Conservation (phyloP, 176 grass and related monocot genomes). For the Otatea glauca region DNA sequence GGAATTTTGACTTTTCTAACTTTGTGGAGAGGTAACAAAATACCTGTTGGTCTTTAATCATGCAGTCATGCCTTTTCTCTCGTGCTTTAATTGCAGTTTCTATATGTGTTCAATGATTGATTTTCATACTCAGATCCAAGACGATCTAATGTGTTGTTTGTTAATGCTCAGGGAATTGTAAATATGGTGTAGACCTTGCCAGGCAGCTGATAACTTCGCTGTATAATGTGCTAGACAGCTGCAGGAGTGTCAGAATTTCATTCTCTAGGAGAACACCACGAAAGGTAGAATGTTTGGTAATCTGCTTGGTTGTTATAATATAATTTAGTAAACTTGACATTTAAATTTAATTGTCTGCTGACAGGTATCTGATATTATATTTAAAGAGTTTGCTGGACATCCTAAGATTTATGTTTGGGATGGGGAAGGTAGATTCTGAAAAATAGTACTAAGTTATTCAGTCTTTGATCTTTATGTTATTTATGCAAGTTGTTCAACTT, state of each 20-base stretch:
- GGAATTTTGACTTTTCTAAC: not conserved
- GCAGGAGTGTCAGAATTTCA: conserved; percentile 87
- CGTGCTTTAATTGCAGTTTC: not conserved
- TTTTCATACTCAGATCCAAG: conserved; percentile 19
- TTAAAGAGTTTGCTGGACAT: conserved; percentile 68
- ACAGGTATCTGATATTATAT: conserved; percentile 70
- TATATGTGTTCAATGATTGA: conserved; percentile 12
- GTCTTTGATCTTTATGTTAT: not conserved
- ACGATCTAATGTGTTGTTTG: conserved; percentile 41
- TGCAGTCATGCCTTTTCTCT: not conserved
- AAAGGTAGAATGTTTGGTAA: conserved; percentile 57
- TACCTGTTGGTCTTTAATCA: conserved; percentile 9
- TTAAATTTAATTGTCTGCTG: conserved; percentile 31
- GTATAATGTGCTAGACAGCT: conserved; percentile 75
- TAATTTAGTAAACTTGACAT: not conserved
- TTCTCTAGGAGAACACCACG: conserved; percentile 82
- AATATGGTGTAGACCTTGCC: conserved; percentile 79
- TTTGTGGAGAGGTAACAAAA: not conserved
- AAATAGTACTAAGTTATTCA: conserved; percentile 25
- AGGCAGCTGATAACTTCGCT: conserved; percentile 67
- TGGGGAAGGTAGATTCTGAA: conserved; percentile 69
- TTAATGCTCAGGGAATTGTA: conserved; percentile 74
- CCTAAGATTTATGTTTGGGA: conserved; percentile 87
- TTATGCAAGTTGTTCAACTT: conserved; percentile 21
- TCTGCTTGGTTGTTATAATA: conserved; percentile 7